These are phyloP conservation scores for Hysterangium stoloniferum DNA, from an alignment of 768 basidiomycete genomes.

Conservation along the genomic window DNA sequence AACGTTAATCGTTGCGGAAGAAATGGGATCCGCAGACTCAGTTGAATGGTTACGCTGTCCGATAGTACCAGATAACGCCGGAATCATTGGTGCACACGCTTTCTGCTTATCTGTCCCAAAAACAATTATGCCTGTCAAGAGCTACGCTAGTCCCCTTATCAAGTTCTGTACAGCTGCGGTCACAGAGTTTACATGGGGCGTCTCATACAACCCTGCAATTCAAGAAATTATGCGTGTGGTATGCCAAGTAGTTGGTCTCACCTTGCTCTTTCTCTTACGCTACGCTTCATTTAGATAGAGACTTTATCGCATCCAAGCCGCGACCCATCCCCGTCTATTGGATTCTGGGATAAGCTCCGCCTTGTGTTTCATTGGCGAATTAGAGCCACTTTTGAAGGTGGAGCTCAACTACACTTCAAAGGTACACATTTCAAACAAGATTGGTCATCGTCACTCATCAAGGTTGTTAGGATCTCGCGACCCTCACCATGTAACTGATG, in stretches of 20 bases:
- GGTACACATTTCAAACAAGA: conserved; percentile 37
- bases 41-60: conserved; percentile 66
- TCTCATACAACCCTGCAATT: conserved; percentile 78
- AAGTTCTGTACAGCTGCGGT: conserved; percentile 54
- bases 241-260: not conserved
- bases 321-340: conserved; percentile 76
- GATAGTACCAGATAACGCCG: conserved; percentile 50
- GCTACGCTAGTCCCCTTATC: conserved; percentile 72
- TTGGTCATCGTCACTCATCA: not conserved
- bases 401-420: conserved; percentile 80
- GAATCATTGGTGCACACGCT: conserved; percentile 40
- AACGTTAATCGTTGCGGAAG: conserved; percentile 82
- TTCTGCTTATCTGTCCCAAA: conserved; percentile 69
- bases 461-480: conserved; percentile 64
- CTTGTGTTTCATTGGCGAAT: conserved; percentile 81
- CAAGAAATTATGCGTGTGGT: conserved; percentile 75
- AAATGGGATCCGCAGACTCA: conserved; percentile 61
- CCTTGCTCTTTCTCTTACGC: not conserved
- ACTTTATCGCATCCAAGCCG: conserved; percentile 67
- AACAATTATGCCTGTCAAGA: conserved; percentile 93
- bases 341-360: conserved; percentile 79
- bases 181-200: conserved; percentile 81
- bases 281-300: conserved; percentile 38
- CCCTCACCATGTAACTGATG: conserved; percentile 60
- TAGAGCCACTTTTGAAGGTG: conserved; percentile 55